Evolutionary conservation across 129 eudicot species (phyloP), one percentile per base, ranked within the genome.

Genomic region (Flaveria trinervia): DNA sequence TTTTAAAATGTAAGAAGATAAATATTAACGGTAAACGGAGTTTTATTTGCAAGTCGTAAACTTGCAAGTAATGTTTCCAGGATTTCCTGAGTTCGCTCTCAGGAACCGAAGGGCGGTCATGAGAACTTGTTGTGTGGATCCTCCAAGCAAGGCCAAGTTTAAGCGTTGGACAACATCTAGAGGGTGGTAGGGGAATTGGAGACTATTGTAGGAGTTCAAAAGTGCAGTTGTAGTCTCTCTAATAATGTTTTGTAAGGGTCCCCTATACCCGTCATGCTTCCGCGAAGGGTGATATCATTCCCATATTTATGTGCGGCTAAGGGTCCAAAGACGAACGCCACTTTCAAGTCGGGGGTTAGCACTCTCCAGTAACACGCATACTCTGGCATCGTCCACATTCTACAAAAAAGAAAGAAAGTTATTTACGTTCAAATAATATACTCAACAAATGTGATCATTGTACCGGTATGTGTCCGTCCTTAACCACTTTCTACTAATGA

Each of bases 161-260:
- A 87, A 61, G 49, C 60, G 85, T 48, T 49, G 69, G 36, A 90
- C 55, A 2, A 93, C 95, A 5, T 71, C 84, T 0, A 87, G 61
- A 20, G 98, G 89, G 62, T 84, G 83, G 62, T 86, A 93, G 0
- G 97, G 88, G 67, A 88, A 93, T 11, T 82, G 88, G 52, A 88
- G 10, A 70, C 92, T 90, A 52, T 85, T 85, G 80, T 88, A 93
- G 9, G 98, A 93, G 77, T 93, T 93, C 15, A 95, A 82, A 49
- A 95, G 95, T 0, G 99, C 92, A 7, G 99, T 88, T 69, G 92
- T 86, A 9, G 78, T 85, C 80, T 95, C 99, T 74, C 99, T 68
- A 95, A 45, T 16, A 95, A 92, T 5, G 97, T 95, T 65, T 73
- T 87, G 62, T 91, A 92, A 30, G 99, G 89, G 49, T 95, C 97